Base-by-base conservation (phyloP, 257 asterid species). In the Nicotiana obtusifolia region DNA sequence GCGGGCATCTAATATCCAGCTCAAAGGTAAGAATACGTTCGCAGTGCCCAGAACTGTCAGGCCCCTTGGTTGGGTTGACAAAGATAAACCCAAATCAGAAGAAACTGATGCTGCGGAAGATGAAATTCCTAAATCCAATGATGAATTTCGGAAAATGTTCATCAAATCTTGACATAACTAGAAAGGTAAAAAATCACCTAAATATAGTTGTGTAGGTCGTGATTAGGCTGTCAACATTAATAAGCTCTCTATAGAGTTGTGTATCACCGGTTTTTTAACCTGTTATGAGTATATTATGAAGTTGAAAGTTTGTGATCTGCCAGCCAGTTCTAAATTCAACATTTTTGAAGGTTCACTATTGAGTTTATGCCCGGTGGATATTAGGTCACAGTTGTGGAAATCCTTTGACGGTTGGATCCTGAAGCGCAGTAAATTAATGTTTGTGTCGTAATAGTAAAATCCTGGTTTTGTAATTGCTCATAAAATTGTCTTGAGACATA, bases 61-160 rank as follows among this genome's bases (percentile, higher is more conserved):
- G 83, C 90, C 96, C 8, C 86, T 95, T 49, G 97, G 95, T 53
- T 77, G 89, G 85, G 78, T 81, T 69, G 81, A 69, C 73, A 82
- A 73, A 76, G 16, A 80, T 68, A 83, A 84, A 83, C 80, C 86
- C 37, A 83, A 81, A 33, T 15, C 91, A 26, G 90, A 85, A 76
- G 86, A 78, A 76, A 54, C 84, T n/a, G 81, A 82, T 64, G 86
- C 84, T 80, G 85, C 76, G 19, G 97, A 78, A 30, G 94, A 89
- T 20, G 95, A 91, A 82, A 88, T 62, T 73, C 97, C 97, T 57
- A 94, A 91, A 92, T 94, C 99, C 20, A 96, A 96, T 59, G 97
- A 93, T 2, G 99, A 94, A 88, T 96, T 94, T 94, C 91, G 97
- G 87, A 93, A 93, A 88, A 91, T 96, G 97, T 81, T 96, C 62